Evolutionary conservation across 768 basidiomycete species (phyloP).

Genomic region (Neoboletus subvelutipes): DNA sequence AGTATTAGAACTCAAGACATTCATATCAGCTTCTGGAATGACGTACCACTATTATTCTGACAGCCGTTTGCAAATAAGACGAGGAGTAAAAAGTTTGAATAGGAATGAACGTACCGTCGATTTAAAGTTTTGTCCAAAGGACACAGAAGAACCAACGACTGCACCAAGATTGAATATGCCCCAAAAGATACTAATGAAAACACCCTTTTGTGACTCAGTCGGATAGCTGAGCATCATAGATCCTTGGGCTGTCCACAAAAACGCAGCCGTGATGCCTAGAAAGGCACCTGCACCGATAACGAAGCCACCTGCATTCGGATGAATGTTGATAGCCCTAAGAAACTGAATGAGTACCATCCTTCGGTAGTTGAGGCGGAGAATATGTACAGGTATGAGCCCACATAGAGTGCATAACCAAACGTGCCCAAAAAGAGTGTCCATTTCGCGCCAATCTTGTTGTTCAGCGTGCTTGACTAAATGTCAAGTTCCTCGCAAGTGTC

Average conservation of each 20-base stretch:
- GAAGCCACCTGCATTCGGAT: conserved; percentile 56
- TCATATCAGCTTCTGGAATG: background rate
- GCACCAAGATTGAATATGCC: conserved; percentile 78
- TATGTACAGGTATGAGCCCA: conserved; percentile 66
- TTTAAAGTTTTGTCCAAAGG: conserved; percentile 67
- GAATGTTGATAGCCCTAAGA: conserved; percentile 65
- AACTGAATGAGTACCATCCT: background rate
- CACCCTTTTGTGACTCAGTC: conserved; percentile 71
- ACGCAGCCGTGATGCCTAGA: conserved; percentile 64
- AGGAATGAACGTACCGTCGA: conserved; percentile 45
- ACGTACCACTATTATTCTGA: conserved; percentile 30
- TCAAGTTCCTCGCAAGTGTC: background rate
- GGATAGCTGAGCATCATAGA: conserved; percentile 79
- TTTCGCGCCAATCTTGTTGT: conserved; percentile 72
- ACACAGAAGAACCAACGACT: conserved; percentile 72
- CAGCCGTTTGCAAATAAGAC: background rate
- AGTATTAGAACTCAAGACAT: background rate
- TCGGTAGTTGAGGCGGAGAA: background rate
- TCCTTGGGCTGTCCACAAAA: conserved; percentile 80
- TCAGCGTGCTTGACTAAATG: conserved; percentile 53
- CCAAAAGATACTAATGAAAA: conserved; percentile 77
- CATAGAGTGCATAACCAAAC: conserved; percentile 70
- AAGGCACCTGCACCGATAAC: conserved; percentile 68
- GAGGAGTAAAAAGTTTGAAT: background rate
- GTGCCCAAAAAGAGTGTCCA: conserved; percentile 72